These are phyloP conservation scores for Kwoniella dejecticola DNA, from an alignment of 768 basidiomycete species.

Conservation along the genomic window DNA sequence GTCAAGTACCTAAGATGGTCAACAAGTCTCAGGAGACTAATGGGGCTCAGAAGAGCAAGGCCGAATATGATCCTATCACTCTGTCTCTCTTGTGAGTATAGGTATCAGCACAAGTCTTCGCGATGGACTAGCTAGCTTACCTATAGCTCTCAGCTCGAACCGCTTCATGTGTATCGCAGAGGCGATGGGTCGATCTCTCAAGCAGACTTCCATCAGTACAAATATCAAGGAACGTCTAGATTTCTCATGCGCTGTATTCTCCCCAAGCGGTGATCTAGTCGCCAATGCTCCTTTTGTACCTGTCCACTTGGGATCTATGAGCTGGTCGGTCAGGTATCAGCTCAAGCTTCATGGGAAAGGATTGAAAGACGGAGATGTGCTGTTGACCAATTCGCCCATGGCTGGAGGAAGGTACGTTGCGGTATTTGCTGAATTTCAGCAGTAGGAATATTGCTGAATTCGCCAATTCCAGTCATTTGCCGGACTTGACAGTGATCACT, in stretches of 20 bases:
- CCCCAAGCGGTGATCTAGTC: slow-evolving; percentile 89
- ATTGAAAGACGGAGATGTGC: slow-evolving; percentile 80
- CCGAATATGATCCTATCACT: slow-evolving; percentile 42
- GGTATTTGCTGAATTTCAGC: too few species aligned
- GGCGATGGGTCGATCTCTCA: slow-evolving; percentile 81
- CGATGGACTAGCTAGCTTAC: not conserved
- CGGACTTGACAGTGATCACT: slow-evolving; percentile 91
- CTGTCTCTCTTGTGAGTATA: slow-evolving; percentile 36
- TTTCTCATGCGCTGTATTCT: slow-evolving; percentile 91
- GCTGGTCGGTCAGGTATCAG: slow-evolving; percentile 40
- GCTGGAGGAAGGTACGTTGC: slow-evolving; percentile 20
- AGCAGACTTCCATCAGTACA: slow-evolving; percentile 88
- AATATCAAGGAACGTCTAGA: slow-evolving; percentile 97
- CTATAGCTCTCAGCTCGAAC: slow-evolving; percentile 52
- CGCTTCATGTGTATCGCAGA: slow-evolving; percentile 98
- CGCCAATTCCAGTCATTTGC: slow-evolving; percentile 63
- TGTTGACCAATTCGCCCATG: slow-evolving; percentile 68
- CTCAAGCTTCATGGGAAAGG: slow-evolving; percentile 31
- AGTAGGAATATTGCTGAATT: not conserved
- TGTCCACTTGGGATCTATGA: slow-evolving; percentile 43
- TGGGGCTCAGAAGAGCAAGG: slow-evolving; percentile 1
- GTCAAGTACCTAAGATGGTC: too few species aligned
- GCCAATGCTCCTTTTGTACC: slow-evolving; percentile 72
- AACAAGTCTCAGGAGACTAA: slow-evolving; percentile 2
- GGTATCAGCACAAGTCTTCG: not conserved